Evolutionary conservation across 2,329 filamentous ascomycete species (phyloP).

Genomic region (Nemania diffusa): DNA sequence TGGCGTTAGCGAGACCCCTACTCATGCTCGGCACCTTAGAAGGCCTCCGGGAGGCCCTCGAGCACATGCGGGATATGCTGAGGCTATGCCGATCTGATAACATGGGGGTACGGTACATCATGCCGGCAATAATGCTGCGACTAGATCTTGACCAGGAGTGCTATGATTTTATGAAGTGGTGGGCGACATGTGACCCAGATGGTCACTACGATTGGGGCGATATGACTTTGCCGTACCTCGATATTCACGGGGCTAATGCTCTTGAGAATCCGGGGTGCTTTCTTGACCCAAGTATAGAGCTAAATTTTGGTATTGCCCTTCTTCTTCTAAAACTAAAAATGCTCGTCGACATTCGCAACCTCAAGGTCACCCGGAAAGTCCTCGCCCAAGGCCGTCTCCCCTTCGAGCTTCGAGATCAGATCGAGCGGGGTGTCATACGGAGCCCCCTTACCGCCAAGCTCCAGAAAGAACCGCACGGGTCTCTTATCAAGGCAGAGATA

Average conservation of each 20-base stretch:
- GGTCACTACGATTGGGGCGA: conserved; percentile 52
- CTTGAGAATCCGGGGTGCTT: conserved; percentile 35
- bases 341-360: conserved; percentile 44
- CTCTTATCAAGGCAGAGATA: conserved; percentile 23
- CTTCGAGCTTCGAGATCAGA: conserved; percentile 34
- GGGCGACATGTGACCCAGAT: conserved; percentile 38
- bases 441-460: conserved; percentile 42
- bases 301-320: conserved; percentile 33
- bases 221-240: conserved; percentile 42
- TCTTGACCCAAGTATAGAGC: conserved; percentile 5
- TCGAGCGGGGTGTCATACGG: conserved; percentile 39
- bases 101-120: conserved; percentile 54
- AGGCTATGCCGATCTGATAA: conserved; percentile 58
- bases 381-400: conserved; percentile 35
- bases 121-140: conserved; percentile 57
- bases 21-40: conserved; percentile 48
- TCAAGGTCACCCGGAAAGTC: conserved; percentile 40
- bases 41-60: conserved; percentile 52
- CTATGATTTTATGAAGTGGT: conserved; percentile 57
- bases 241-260: conserved; percentile 39
- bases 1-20: conserved; percentile 49
- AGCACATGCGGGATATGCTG: conserved; percentile 57
- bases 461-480: conserved; percentile 15
- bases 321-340: conserved; percentile 46
- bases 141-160: conserved; percentile 62